Percentiles rank a stretch among this genome's conserved stretches.
Evolutionary conservation across 768 basidiomycete genomes (phyloP).

Genomic region (Termitomyces sp.): DNA sequence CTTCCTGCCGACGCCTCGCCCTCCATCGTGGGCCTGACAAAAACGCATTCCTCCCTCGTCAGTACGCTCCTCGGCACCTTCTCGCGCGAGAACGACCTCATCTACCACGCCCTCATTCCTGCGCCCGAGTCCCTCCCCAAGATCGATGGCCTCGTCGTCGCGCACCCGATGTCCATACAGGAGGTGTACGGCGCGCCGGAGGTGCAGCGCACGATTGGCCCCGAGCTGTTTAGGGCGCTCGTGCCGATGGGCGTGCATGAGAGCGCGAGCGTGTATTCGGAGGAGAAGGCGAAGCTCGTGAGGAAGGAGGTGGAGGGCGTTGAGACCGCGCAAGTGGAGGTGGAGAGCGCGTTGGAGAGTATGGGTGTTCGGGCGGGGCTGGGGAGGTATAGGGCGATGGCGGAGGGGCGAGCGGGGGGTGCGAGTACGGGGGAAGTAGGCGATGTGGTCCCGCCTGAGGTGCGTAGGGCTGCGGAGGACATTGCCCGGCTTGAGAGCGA

Average conservation of each 20-base stretch:
- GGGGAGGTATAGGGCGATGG: conserved; percentile 63
- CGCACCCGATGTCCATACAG: conserved; percentile 86
- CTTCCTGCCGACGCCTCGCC: conserved; percentile 83
- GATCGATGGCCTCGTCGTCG: conserved; percentile 80
- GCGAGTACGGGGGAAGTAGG: conserved; percentile 31
- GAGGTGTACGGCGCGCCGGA: conserved; percentile 89
- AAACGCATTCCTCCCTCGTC: conserved; percentile 73
- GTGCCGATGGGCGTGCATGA: conserved; percentile 94
- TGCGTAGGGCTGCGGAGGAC: conserved; percentile 70
- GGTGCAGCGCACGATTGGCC: conserved; percentile 91
- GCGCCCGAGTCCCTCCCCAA: conserved; percentile 68
- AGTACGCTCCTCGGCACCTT: neutral
- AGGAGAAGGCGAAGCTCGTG: conserved; percentile 95
- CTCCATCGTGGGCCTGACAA: conserved; percentile 76
- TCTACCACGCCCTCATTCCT: conserved; percentile 90
- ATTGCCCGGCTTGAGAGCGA: conserved; percentile 70
- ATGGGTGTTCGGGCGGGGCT: conserved; percentile 73
- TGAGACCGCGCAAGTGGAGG: conserved; percentile 79
- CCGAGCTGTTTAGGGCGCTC: conserved; percentile 81
- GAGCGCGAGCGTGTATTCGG: conserved; percentile 93
- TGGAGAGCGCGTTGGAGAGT: conserved; percentile 71
- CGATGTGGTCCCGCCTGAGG: conserved; percentile 56
- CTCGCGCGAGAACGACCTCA: conserved; percentile 86
- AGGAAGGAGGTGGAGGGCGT: conserved; percentile 84
- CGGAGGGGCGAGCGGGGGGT: conserved; percentile 55